Evolutionary conservation across 371 early-diverging fungal species (phyloP).

Genomic region (Mycotypha africana): DNA sequence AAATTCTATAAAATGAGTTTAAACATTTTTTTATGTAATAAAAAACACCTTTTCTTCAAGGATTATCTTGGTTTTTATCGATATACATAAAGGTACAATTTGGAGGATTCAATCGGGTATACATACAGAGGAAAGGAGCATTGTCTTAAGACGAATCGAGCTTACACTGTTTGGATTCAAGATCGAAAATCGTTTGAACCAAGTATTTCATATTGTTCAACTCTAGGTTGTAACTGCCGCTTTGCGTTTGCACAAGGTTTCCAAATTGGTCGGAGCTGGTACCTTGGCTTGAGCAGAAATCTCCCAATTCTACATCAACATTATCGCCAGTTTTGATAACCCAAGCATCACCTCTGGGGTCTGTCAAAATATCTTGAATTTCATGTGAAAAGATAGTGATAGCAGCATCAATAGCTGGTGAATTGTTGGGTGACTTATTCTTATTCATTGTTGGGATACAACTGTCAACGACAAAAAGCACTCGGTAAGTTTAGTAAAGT

Average conservation of each 20-base stretch:
- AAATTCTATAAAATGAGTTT: too few relatives aligned
- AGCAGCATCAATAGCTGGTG: constrained; percentile 43
- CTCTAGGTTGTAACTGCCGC: constrained; percentile 37
- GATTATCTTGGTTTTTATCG: too few relatives aligned
- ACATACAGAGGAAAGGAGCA: too few relatives aligned
- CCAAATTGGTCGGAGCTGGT: constrained; percentile 33
- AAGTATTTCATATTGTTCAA: constrained; percentile 31
- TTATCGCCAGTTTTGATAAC: constrained; percentile 12
- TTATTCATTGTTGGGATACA: constrained; percentile 32
- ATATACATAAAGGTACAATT: too few relatives aligned
- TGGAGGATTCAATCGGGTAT: too few relatives aligned
- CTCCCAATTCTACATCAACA: constrained; percentile 33
- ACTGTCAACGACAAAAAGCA: constrained; percentile 4
- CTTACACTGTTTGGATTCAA: constrained; percentile 30
- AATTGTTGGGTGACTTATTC: constrained; percentile 34
- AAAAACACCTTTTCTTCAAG: too few relatives aligned
- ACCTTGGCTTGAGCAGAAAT: constrained; percentile 36
- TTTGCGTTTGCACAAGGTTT: constrained; percentile 14
- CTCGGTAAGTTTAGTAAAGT: not conserved
- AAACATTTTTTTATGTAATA: too few relatives aligned
- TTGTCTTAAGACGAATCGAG: too few relatives aligned
- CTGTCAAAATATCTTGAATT: constrained; percentile 44
- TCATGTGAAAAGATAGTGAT: constrained; percentile 52
- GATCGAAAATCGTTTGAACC: constrained; percentile 43
- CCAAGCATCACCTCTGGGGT: constrained; percentile 47